Evolutionary conservation across 2,329 filamentous ascomycete species (phyloP).

Genomic region (Fragosphaeria purpurea): DNA sequence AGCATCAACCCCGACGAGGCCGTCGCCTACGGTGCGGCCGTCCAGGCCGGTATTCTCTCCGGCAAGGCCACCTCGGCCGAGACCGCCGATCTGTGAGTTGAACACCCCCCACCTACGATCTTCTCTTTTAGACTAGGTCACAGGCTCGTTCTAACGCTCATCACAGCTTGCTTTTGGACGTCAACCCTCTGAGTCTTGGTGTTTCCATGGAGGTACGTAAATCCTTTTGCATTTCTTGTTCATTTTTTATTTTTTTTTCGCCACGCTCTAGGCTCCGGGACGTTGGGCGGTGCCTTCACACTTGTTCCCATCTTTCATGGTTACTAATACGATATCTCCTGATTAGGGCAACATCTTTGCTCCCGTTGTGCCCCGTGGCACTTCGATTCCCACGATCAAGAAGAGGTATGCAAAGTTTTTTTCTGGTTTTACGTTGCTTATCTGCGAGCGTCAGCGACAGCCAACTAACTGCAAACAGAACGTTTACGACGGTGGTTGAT

Average conservation of each 20-base stretch:
- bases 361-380: conserved; percentile 73
- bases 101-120: no score
- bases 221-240: background rate
- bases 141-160: no score
- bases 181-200: conserved; percentile 91
- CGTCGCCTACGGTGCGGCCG: conserved; percentile 95
- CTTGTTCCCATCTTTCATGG: no score
- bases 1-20: conserved; percentile 99
- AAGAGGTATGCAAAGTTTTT: conserved; percentile 40
- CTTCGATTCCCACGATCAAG: conserved; percentile 70
- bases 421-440: background rate
- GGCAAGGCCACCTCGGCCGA: conserved; percentile 96
- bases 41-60: conserved; percentile 97
- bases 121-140: no score
- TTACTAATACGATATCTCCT: no score
- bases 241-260: background rate
- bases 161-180: conserved; percentile 68
- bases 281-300: no score
- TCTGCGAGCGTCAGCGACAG: no score
- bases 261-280: no score
- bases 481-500: conserved; percentile 79
- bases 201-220: conserved; percentile 72
- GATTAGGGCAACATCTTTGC: conserved; percentile 83
- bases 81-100: conserved; percentile 62
- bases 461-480: conserved; percentile 22